Conservation (phyloP, 108 stramenopile species). For the Fistulifera pelliculosa region DNA sequence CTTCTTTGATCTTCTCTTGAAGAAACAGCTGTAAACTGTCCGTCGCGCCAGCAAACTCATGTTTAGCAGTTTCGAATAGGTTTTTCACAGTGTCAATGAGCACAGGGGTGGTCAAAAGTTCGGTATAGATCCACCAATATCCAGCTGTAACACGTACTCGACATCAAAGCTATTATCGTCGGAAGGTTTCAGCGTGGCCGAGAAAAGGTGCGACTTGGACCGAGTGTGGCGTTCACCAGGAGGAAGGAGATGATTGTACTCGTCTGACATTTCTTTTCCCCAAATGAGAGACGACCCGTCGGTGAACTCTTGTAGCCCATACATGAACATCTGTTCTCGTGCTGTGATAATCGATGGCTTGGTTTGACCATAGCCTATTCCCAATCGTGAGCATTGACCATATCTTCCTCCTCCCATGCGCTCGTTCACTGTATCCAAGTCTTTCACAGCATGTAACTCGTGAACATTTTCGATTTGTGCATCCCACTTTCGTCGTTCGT, state of each 20-base stretch:
- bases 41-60: too few species aligned
- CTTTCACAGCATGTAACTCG: constrained; percentile 45
- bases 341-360: constrained; percentile 40
- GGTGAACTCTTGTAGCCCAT: constrained; percentile 50
- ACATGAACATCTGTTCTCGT: constrained; percentile 59
- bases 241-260: constrained; percentile 54
- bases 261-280: constrained; percentile 57
- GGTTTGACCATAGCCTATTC: constrained; percentile 52
- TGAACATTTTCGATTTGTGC: constrained; percentile 46
- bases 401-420: constrained; percentile 57
- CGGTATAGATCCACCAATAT: constrained; percentile 63
- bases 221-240: constrained; percentile 40
- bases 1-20: too few species aligned
- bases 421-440: constrained; percentile 51
- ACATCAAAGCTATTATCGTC: constrained; percentile 56
- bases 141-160: constrained; percentile 64
- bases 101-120: constrained; percentile 54
- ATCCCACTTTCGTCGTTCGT: constrained; percentile 55
- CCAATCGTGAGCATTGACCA: constrained; percentile 48
- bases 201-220: constrained; percentile 52
- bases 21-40: too few species aligned
- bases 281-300: constrained; percentile 51
- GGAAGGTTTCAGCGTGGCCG: constrained; percentile 50
- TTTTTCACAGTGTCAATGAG: constrained; percentile 51
- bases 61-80: constrained; percentile 26